Percentiles rank a stretch among this genome's conserved stretches.
These are phyloP conservation scores for Flaveria brownii DNA, from an alignment of 129 eudicot genomes.

Conservation along the genomic window DNA sequence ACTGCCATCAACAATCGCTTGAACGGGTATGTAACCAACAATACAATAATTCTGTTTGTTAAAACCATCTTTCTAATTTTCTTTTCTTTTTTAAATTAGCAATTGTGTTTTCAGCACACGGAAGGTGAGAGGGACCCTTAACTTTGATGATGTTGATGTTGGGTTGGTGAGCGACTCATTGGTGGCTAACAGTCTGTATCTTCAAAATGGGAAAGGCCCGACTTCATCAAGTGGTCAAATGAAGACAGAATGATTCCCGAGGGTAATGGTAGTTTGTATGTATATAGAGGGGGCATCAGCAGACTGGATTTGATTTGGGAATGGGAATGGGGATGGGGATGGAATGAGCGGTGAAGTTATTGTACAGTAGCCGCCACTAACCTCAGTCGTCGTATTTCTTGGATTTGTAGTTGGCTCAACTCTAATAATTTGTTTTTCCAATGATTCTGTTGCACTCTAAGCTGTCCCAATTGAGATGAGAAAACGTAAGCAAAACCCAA, in stretches of 20 bases:
- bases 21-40: conserved; percentile 54
- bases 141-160: conserved; percentile 75
- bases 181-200: conserved; percentile 82
- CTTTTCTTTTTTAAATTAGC: background rate
- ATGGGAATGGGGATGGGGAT: conserved; percentile 33
- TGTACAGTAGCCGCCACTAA: conserved; percentile 64
- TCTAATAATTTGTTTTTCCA: conserved; percentile 25
- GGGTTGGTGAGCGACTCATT: conserved; percentile 94
- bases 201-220: conserved; percentile 63
- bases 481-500: background rate
- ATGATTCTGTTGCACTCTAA: conserved; percentile 13
- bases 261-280: conserved; percentile 7
- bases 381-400: conserved; percentile 25
- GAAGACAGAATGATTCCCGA: conserved; percentile 47
- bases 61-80: background rate
- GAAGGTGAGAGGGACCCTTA: conserved; percentile 73
- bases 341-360: conserved; percentile 66
- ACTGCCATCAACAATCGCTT: conserved; percentile 88
- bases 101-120: conserved; percentile 42
- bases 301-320: conserved; percentile 24
- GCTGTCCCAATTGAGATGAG: background rate
- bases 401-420: conserved; percentile 26
- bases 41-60: background rate
- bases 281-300: conserved; percentile 26
- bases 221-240: conserved; percentile 47